Evolutionary conservation across 2,329 filamentous ascomycete genomes (phyloP).

Genomic region (Nemania bipapillata): DNA sequence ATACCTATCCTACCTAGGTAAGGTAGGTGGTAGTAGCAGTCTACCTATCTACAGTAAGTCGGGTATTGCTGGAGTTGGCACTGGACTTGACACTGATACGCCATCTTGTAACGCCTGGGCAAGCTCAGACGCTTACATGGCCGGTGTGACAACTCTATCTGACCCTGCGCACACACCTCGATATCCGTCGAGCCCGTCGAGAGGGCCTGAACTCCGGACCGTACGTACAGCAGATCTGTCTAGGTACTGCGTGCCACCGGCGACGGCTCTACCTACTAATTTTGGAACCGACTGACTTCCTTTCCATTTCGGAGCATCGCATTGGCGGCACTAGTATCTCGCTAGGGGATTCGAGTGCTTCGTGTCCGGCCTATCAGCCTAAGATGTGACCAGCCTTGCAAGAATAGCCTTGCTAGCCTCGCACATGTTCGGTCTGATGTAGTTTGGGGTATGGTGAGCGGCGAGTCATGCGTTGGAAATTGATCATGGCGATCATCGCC

Average conservation of each 20-base stretch:
- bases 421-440: not conserved
- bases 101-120: slow-evolving; percentile 32
- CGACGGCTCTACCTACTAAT: slow-evolving; percentile 4
- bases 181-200: not conserved
- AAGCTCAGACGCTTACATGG: slow-evolving; percentile 10
- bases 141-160: slow-evolving; percentile 21
- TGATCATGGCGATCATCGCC: slow-evolving; percentile 21
- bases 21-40: not conserved
- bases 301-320: not conserved
- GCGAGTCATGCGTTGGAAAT: slow-evolving; percentile 31
- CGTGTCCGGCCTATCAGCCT: not conserved
- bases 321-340: slow-evolving; percentile 2
- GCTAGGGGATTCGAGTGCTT: not conserved
- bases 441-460: not conserved
- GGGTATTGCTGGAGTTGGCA: no score
- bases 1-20: not conserved
- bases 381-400: slow-evolving; percentile 16
- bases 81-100: slow-evolving; percentile 30
- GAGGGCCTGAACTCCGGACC: not conserved
- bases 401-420: slow-evolving; percentile 27
- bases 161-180: not conserved
- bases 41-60: no score
- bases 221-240: not conserved
- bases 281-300: not conserved
- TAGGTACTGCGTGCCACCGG: not conserved